Base-by-base conservation (phyloP, 148 eudicot species). In the Rhododendron henanense region DNA sequence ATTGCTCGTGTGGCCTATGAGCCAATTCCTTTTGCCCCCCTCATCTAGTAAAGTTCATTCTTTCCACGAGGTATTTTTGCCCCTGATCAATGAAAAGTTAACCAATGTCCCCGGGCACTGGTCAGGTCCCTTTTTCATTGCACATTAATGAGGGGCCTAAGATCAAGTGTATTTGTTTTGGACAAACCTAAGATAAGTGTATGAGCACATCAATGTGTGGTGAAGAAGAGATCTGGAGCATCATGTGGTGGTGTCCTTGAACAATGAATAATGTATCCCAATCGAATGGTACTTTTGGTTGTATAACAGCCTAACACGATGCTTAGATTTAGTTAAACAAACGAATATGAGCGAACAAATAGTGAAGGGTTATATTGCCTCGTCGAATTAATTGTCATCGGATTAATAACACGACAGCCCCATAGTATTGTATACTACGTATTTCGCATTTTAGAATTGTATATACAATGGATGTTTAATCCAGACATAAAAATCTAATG, bases 11-110 rank as follows among this genome's bases (percentile, higher is more conserved):
- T 44, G 50, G 28, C 28, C 53, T 5, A 41, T 44, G 35, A 48
- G 6, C 82, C 82, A 19, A 79, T 50, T 79, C 82, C 82, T 79
- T 79, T 47, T 79, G 55, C 59, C 59, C 81, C 59, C 59, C 35
- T n/a, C 39, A 14, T 31, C 18, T 31, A 13, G 18, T 9, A 71
- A 71, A 69, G 76, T 71, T 71, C 76, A 28, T 71, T 31, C 39
- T 33, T 31, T 71, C 6, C 37, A 11, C 1, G 10, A 10, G 13
- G 35, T 1, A 2, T 65, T n/a, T 65, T 65, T n/a, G 65, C n/a
- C 65, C 15, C n/a, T 59, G 65, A 19, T 21, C 65, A 59, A 59
- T 6, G 65, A 19, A 59, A 53, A 15, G 55, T 51, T 2, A 47
- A 47, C 7, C 50, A 47, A 9, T 47, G 50, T 47, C 55, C 6